These are phyloP conservation scores for Naganishia friedmannii DNA, from an alignment of 768 basidiomycete species.

Conservation along the genomic window DNA sequence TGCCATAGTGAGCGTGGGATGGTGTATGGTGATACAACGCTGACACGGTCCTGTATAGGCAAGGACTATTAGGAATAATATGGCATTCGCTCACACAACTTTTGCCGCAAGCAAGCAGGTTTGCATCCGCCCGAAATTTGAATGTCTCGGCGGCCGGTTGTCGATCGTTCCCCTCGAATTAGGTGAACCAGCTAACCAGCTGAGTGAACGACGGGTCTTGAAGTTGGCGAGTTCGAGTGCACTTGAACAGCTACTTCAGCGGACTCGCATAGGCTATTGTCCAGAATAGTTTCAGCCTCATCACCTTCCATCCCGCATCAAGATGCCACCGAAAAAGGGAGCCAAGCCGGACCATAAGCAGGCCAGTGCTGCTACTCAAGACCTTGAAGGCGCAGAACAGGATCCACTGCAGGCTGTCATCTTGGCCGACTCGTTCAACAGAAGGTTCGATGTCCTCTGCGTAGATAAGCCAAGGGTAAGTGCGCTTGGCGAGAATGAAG, in stretches of 20 bases:
- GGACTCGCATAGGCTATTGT: not conserved
- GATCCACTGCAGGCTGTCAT: slow-evolving; percentile 91
- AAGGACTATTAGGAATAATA: not conserved
- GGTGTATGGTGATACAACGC: not conserved
- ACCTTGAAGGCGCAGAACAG: slow-evolving; percentile 54
- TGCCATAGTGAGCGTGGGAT: not conserved
- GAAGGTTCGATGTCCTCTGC: slow-evolving; percentile 85
- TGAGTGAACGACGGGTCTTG: too few relatives aligned
- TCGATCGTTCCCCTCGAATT: not conserved
- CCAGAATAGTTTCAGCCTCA: not conserved
- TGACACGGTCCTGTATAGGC: not conserved
- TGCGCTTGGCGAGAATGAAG: slow-evolving; percentile 20
- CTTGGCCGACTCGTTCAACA: slow-evolving; percentile 94
- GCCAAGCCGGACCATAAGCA: not conserved
- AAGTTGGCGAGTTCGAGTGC: not conserved
- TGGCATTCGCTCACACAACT: not conserved
- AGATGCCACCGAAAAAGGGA: slow-evolving; percentile 24
- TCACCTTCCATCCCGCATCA: not conserved
- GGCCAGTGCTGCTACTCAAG: slow-evolving; percentile 7
- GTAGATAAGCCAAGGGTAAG: slow-evolving; percentile 78
- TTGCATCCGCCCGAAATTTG: slow-evolving; percentile 6
- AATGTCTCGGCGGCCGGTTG: not conserved
- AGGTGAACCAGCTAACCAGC: not conserved
- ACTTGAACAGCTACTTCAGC: too few relatives aligned
- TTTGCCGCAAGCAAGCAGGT: not conserved